Percentiles rank a stretch among this genome's conserved stretches.
phyloP scores from a whole-genome alignment of 352 stramenopile species.

The Peronospora belbahrii region DNA sequence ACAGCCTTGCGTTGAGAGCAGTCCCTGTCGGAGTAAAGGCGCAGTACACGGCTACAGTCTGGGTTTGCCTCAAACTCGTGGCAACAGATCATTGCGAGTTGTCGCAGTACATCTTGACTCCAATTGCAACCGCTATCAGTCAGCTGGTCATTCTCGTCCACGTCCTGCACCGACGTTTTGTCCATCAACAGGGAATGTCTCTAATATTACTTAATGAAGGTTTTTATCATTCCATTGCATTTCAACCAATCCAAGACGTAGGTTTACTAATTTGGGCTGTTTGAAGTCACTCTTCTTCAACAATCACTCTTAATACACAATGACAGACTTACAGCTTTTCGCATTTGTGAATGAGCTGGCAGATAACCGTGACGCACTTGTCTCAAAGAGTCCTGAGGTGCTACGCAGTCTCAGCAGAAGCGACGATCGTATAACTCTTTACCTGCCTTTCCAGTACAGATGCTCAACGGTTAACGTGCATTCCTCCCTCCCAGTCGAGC shows the following conservation, averaged over 20 bases:
- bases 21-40: conserved; percentile 40
- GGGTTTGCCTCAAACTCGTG: conserved; percentile 32
- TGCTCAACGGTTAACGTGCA: neutral
- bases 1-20: conserved; percentile 44
- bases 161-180: neutral
- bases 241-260: conserved; percentile 1
- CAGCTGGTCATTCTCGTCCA: conserved; percentile 28
- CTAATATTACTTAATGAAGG: too few relatives aligned
- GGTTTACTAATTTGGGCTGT: conserved; percentile 1
- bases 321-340: conserved; percentile 26
- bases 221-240: too few relatives aligned
- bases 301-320: neutral
- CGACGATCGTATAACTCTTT: conserved; percentile 20
- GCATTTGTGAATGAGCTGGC: conserved; percentile 41
- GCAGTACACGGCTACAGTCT: conserved; percentile 37
- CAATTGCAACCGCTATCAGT: conserved; percentile 47
- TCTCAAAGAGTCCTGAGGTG: conserved; percentile 32
- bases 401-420: conserved; percentile 30
- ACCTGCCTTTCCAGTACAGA: conserved; percentile 27
- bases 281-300: conserved; percentile 2
- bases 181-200: too few relatives aligned
- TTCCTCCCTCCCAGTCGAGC: conserved; percentile 5
- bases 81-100: conserved; percentile 50
- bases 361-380: conserved; percentile 32
- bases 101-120: conserved; percentile 41